These are phyloP conservation scores for Avicennia marina DNA, from an alignment of 257 asterid species.

Conservation along the genomic window DNA sequence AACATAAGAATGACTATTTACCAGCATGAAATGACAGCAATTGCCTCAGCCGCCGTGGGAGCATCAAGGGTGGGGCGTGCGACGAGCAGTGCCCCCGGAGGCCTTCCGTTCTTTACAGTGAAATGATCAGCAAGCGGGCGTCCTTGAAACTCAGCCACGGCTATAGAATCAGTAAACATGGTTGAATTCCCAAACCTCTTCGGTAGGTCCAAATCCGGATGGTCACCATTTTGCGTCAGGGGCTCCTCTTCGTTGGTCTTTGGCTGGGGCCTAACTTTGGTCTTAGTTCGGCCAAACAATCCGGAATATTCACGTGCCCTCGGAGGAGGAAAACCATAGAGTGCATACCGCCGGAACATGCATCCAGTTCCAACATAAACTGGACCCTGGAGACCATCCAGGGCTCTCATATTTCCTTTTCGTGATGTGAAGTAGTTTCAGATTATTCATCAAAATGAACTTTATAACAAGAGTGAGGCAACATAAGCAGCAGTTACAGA, in stretches of 20 bases:
- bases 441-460: no score
- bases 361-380: slow-evolving; percentile 96
- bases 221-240: slow-evolving; percentile 35
- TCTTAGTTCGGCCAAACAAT: slow-evolving; percentile 56
- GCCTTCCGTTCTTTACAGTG: slow-evolving; percentile 81
- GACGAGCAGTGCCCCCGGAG: slow-evolving; percentile 72
- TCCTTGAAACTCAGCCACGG: slow-evolving; percentile 93
- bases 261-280: slow-evolving; percentile 28
- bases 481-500: no score
- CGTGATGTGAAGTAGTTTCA: no score
- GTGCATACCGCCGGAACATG: slow-evolving; percentile 83
- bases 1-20: slow-evolving; percentile 18
- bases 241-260: slow-evolving; percentile 70
- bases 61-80: slow-evolving; percentile 92
- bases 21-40: slow-evolving; percentile 97
- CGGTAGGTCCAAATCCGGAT: slow-evolving; percentile 76
- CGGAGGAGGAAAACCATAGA: slow-evolving; percentile 83
- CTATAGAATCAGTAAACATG: slow-evolving; percentile 73
- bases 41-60: slow-evolving; percentile 95
- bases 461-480: not conserved
- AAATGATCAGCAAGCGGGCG: slow-evolving; percentile 90
- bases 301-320: slow-evolving; percentile 78
- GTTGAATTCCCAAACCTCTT: slow-evolving; percentile 80
- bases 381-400: slow-evolving; percentile 97
- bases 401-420: slow-evolving; percentile 93